A percentile compares a stretch with the other conserved stretches of the same genome.
phyloP scores from a whole-genome alignment of 2,329 filamentous ascomycete species.

The Didymella glomerata region DNA sequence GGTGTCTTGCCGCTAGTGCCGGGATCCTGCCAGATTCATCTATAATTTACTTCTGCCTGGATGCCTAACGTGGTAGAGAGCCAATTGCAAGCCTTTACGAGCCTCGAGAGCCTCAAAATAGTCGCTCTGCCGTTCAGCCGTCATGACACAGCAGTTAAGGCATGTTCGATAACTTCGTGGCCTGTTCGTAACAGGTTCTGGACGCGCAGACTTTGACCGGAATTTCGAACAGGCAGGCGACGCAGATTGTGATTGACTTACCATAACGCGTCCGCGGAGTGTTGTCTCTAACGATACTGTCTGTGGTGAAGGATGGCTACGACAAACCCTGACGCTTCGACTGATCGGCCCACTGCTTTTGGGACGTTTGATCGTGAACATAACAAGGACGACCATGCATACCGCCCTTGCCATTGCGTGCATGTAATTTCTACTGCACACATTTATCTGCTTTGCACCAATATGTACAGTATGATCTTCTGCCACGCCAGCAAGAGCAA shows the following conservation, averaged over 20 bases:
- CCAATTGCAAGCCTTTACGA: constrained; percentile 3
- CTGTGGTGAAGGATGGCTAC: too few species aligned
- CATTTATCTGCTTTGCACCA: too few species aligned
- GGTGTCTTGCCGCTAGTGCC: constrained; percentile 8
- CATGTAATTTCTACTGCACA: too few species aligned
- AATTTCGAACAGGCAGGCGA: not conserved
- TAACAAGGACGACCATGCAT: too few species aligned
- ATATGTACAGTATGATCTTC: too few species aligned
- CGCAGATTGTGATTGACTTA: not conserved
- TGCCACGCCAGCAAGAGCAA: too few species aligned
- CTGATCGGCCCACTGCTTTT: too few species aligned
- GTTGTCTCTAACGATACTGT: too few species aligned
- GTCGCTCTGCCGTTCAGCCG: constrained; percentile 1
- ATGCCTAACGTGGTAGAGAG: not conserved
- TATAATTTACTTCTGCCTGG: not conserved
- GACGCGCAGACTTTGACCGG: not conserved
- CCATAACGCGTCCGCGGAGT: too few species aligned
- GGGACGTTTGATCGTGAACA: too few species aligned
- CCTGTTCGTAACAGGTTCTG: not conserved
- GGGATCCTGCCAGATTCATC: not conserved
- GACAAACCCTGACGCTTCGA: too few species aligned
- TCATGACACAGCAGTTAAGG: not conserved
- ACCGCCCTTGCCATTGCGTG: too few species aligned
- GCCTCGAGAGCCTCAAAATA: constrained; percentile 6
- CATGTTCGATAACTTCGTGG: not conserved